These are phyloP conservation scores for Hypoxylon sp. DNA, from an alignment of 2,329 filamentous ascomycete genomes.

Conservation along the genomic window DNA sequence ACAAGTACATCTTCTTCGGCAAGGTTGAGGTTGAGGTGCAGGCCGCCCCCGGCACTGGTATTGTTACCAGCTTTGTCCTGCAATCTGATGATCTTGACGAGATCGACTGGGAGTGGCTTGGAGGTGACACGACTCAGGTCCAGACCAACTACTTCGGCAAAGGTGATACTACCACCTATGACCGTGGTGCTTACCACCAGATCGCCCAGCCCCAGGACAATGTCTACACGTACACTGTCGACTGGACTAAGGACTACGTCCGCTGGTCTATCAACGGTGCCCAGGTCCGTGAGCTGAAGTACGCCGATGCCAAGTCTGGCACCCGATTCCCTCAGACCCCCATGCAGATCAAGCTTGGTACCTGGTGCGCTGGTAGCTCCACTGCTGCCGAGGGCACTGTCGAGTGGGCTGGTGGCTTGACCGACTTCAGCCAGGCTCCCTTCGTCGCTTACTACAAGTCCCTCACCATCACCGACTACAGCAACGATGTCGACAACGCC, in stretches of 20 bases:
- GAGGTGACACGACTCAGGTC: constrained; percentile 75
- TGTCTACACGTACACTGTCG: constrained; percentile 72
- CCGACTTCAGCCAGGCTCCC: constrained; percentile 61
- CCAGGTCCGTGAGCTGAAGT: constrained; percentile 68
- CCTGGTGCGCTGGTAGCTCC: constrained; percentile 68
- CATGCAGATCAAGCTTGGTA: constrained; percentile 74
- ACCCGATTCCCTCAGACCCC: constrained; percentile 75
- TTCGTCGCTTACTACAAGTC: constrained; percentile 66
- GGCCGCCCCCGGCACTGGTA: constrained; percentile 80
- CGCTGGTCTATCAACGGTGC: constrained; percentile 72
- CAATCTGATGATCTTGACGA: constrained; percentile 92
- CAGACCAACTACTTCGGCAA: constrained; percentile 89
- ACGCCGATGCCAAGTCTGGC: constrained; percentile 65
- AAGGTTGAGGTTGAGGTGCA: constrained; percentile 81
- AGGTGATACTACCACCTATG: constrained; percentile 72
- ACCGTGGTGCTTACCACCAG: constrained; percentile 71
- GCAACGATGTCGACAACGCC: constrained; percentile 57
- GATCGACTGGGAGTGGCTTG: constrained; percentile 97
- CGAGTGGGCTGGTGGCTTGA: constrained; percentile 69
- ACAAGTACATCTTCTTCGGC: constrained; percentile 98
- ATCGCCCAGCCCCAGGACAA: constrained; percentile 62
- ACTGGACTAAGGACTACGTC: constrained; percentile 72
- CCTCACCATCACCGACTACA: constrained; percentile 63
- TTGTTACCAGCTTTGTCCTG: constrained; percentile 89
- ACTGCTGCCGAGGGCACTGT: constrained; percentile 75